Evolutionary conservation across 352 stramenopile genomes (phyloP).

Genomic region (Hyaloperonospora brassicae): DNA sequence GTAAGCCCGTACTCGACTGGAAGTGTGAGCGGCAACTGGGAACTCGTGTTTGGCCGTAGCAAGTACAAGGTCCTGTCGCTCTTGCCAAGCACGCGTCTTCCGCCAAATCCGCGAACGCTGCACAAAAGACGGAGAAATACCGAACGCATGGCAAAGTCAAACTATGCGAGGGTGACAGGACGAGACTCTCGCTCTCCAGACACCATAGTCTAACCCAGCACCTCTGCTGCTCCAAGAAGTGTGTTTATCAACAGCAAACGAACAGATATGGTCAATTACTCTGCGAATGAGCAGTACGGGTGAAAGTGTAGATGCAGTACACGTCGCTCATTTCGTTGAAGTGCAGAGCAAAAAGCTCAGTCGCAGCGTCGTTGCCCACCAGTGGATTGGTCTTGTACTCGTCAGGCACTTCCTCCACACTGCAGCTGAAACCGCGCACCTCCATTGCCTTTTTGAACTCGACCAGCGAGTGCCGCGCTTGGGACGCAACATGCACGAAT

Average conservation of each 20-base stretch:
- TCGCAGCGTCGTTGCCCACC: conserved; percentile 47
- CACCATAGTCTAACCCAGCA: conserved; percentile 10
- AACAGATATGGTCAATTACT: conserved; percentile 20
- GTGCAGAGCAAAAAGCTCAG: conserved; percentile 76
- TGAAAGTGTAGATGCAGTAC: conserved; percentile 85
- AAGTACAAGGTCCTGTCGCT: conserved; percentile 51
- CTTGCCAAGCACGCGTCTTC: conserved; percentile 42
- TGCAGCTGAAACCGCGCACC: conserved; percentile 50
- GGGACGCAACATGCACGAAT: conserved; percentile 77
- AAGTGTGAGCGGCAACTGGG: conserved; percentile 68
- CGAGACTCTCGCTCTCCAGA: conserved; percentile 14
- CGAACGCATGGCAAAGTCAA: neutral
- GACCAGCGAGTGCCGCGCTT: conserved; percentile 67
- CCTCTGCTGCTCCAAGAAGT: neutral
- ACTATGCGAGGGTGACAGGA: neutral
- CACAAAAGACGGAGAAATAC: conserved; percentile 14
- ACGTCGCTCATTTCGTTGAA: conserved; percentile 88
- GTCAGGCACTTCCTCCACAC: conserved; percentile 62
- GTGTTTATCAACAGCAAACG: conserved; percentile 5
- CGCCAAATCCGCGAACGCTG: conserved; percentile 18
- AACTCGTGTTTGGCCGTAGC: conserved; percentile 63
- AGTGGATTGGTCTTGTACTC: conserved; percentile 82
- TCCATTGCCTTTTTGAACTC: conserved; percentile 81
- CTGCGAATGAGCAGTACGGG: conserved; percentile 26
- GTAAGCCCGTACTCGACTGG: conserved; percentile 58